Base-by-base conservation (phyloP, 2,329 filamentous ascomycete genomes). In the Ascochyta clinopodiicola region DNA sequence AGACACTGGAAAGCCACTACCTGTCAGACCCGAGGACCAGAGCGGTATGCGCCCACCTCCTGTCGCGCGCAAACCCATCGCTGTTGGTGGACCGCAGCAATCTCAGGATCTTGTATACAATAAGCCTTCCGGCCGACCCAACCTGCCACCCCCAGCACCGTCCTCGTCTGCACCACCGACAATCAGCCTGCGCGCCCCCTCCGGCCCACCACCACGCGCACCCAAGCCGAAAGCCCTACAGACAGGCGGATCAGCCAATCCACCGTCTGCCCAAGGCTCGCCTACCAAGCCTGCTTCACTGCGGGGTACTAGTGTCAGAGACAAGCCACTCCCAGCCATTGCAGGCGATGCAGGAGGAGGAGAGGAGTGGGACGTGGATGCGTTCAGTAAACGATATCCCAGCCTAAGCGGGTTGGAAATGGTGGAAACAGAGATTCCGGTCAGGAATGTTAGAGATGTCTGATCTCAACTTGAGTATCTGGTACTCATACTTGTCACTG, bases 311-410 rank as follows among this genome's bases (percentile, higher is more conserved):
- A 51, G 42, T n/a, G 42, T 46, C 22, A 63, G 57, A 24, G 66
- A 71, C 13, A 73, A 70, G 36, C 63, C 63, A 8, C 53, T 70
- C 2, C 62, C 63, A 3, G n/a, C 37, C 13, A 22, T 47, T 10
- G 54, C 40, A 12, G 50, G 50, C 13, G 42, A 44, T 25, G 52
- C 24, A 7, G 53, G 29, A 21, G 59, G 44, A 7, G 45, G 58
- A 2, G 86, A 87, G 40, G 85, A 87, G 53, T 85, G 83, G 81
- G 85, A 88, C 56, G 58, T 74, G 59, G 77, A 78, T 21, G 84
- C 91, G 70, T 97, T 98, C 73, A 88, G 88, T 57, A 92, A 92
- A 76, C 82, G 92, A 55, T 97, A 92, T 75, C 94, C 94, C 0
- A 96, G 90, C 71, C 78, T 98, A 55, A 88, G 87, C 51, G 85